These are phyloP conservation scores for Cyclanthera cordifolia DNA, from an alignment of 306 rosid species.

Conservation along the genomic window DNA sequence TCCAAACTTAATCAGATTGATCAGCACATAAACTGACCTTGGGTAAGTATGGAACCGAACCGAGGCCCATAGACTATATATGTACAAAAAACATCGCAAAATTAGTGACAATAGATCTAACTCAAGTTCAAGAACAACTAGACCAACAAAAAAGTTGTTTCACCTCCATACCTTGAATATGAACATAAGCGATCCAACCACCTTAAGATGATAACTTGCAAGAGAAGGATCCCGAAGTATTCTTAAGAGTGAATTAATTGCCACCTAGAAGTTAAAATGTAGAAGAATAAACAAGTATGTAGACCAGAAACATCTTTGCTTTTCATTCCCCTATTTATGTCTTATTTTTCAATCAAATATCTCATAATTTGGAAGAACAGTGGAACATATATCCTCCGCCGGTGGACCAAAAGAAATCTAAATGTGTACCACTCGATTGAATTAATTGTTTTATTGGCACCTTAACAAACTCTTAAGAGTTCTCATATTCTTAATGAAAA, in stretches of 20 bases:
- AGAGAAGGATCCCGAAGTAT: slow-evolving; percentile 96
- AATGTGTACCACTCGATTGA: not conserved
- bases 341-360: not conserved
- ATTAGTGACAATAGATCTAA: slow-evolving; percentile 17
- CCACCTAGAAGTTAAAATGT: slow-evolving; percentile 41
- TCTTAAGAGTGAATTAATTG: slow-evolving; percentile 93
- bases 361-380: not conserved
- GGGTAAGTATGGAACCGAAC: slow-evolving; percentile 88
- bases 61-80: slow-evolving; percentile 87
- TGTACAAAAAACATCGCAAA: slow-evolving; percentile 25
- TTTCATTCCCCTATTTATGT: not conserved
- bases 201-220: slow-evolving; percentile 80
- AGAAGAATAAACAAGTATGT: slow-evolving; percentile 4
- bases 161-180: slow-evolving; percentile 70
- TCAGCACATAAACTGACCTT: slow-evolving; percentile 49
- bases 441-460: not conserved
- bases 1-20: not conserved
- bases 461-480: not conserved
- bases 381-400: not conserved
- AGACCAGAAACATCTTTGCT: not conserved
- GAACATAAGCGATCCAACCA: slow-evolving; percentile 94
- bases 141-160: not conserved
- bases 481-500: no score
- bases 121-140: not conserved
- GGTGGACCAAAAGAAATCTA: not conserved